phyloP scores from a whole-genome alignment of 306 rosid genomes.

The Vicia villosa region DNA sequence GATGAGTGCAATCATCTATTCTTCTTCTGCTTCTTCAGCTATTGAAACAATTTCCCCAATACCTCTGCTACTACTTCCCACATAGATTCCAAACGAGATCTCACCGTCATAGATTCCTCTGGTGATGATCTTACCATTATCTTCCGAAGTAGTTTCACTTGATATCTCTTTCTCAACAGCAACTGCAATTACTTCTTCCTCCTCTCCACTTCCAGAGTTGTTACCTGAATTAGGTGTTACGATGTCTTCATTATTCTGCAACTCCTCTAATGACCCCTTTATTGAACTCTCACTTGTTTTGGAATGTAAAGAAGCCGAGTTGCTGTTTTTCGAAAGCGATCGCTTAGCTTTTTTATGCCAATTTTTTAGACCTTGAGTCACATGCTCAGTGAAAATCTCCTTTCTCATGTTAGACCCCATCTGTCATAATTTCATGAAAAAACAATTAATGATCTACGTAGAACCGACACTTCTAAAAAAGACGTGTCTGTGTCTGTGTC shows the following conservation, averaged over 20 bases:
- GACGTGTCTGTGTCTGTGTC: too few relatives aligned
- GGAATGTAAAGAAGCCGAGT: slow-evolving; percentile 27
- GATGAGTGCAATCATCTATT: slow-evolving; percentile 39
- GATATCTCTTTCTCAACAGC: slow-evolving; percentile 9
- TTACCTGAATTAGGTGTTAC: neutral
- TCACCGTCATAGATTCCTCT: slow-evolving; percentile 56
- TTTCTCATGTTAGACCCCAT: slow-evolving; percentile 65
- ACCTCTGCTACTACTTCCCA: slow-evolving; percentile 36
- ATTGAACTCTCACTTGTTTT: slow-evolving; percentile 33
- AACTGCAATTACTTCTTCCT: neutral
- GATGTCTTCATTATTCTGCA: slow-evolving; percentile 4
- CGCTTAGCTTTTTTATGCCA: slow-evolving; percentile 57
- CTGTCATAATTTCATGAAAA: slow-evolving; percentile 37
- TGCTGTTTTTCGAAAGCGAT: slow-evolving; percentile 37
- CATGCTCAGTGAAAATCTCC: slow-evolving; percentile 53
- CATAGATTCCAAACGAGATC: slow-evolving; percentile 53
- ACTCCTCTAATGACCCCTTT: slow-evolving; percentile 1
- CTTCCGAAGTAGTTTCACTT: slow-evolving; percentile 20
- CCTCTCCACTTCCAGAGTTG: slow-evolving; percentile 28
- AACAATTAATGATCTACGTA: too few relatives aligned
- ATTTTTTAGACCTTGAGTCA: slow-evolving; percentile 51
- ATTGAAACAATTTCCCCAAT: slow-evolving; percentile 51
- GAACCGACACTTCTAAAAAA: too few relatives aligned
- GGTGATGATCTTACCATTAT: slow-evolving; percentile 29
- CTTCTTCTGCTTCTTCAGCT: slow-evolving; percentile 35